Conservation (phyloP, 2,329 filamentous ascomycete species). For the Colletotrichum lindemuthianum region DNA sequence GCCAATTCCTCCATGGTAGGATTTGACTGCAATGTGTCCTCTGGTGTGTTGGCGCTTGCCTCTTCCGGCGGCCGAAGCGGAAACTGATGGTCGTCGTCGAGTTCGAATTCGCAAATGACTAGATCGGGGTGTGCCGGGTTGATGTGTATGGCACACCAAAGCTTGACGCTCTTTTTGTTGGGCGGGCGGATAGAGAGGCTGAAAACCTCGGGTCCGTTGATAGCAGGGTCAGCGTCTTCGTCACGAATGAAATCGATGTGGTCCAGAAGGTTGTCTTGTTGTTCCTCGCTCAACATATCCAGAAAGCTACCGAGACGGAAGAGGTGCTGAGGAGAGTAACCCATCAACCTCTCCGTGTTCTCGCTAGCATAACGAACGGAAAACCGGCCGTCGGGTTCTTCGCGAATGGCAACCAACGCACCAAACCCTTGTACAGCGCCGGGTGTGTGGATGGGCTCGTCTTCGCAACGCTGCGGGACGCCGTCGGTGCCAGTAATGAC, state of each 20-base stretch:
- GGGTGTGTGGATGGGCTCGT: slow-evolving; percentile 90
- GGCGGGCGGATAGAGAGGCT: slow-evolving; percentile 76
- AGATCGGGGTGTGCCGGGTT: slow-evolving; percentile 74
- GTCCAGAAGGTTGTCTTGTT: slow-evolving; percentile 83
- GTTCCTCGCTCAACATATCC: slow-evolving; percentile 86
- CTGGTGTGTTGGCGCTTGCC: slow-evolving; percentile 68
- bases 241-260: slow-evolving; percentile 90
- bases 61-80: slow-evolving; percentile 74
- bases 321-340: slow-evolving; percentile 79
- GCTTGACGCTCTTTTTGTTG: slow-evolving; percentile 67
- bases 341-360: slow-evolving; percentile 79
- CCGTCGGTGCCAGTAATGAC: slow-evolving; percentile 84
- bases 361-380: slow-evolving; percentile 81
- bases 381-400: slow-evolving; percentile 74
- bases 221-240: slow-evolving; percentile 77
- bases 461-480: slow-evolving; percentile 82
- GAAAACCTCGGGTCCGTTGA: slow-evolving; percentile 88
- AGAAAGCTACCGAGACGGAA: slow-evolving; percentile 81
- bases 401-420: slow-evolving; percentile 76
- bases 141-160: slow-evolving; percentile 90
- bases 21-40: slow-evolving; percentile 78
- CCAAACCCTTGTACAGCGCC: slow-evolving; percentile 86
- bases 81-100: slow-evolving; percentile 78
- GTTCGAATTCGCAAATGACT: slow-evolving; percentile 88
- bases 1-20: slow-evolving; percentile 79